Conservation (phyloP, 208 protist genomes). For the Leishmania tropica region DNA sequence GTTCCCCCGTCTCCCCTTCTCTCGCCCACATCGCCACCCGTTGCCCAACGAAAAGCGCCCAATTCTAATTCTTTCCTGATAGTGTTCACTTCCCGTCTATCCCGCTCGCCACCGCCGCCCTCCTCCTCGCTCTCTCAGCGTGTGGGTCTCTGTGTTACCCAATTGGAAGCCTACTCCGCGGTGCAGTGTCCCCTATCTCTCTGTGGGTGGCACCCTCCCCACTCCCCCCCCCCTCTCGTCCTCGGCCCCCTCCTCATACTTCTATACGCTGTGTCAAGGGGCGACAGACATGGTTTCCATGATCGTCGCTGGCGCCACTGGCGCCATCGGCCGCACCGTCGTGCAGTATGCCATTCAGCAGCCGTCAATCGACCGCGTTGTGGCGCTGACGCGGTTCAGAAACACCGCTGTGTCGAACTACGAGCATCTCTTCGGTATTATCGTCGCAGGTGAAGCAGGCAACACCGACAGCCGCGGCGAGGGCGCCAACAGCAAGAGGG, state of each 20-base stretch:
- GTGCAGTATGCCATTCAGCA: constrained; percentile 52
- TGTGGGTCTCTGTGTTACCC: neutral
- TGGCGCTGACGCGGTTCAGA: constrained; percentile 58
- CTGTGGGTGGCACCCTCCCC: neutral
- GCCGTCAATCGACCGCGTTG: constrained; percentile 43
- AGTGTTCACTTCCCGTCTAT: neutral
- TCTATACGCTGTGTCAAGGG: neutral
- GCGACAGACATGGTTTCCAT: constrained; percentile 40
- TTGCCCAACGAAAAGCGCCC: neutral
- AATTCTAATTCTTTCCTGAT: neutral
- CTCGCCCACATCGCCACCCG: neutral
- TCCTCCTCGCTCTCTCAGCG: neutral
- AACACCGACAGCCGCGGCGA: neutral
- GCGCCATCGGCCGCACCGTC: constrained; percentile 69
- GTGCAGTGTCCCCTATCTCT: neutral
- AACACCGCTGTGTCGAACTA: constrained; percentile 30
- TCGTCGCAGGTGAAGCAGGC: constrained; percentile 2
- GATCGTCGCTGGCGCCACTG: constrained; percentile 76
- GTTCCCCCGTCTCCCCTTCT: neutral
- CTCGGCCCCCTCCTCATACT: neutral
- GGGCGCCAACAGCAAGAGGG: neutral
- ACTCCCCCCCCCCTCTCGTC: neutral
- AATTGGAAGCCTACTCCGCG: neutral
- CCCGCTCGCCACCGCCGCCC: neutral
- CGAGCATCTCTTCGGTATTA: constrained; percentile 45